phyloP scores from a whole-genome alignment of 2,329 filamentous ascomycete species.

The Cytospora chrysosperma region DNA sequence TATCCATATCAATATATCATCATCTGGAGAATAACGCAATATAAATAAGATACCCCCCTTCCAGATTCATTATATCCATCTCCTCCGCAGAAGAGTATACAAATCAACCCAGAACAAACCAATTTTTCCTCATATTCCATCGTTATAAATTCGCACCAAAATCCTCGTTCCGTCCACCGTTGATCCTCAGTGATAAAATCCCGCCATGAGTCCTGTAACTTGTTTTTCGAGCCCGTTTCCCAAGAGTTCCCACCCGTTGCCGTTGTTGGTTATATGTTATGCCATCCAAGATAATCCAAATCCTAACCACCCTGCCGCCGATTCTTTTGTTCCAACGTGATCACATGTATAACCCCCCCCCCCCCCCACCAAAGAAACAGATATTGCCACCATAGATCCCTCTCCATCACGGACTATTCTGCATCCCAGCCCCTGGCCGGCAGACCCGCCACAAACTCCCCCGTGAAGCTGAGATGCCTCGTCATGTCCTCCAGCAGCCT shows the following conservation, averaged over 20 bases:
- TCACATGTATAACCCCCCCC: background rate
- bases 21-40: background rate
- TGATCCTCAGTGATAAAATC: background rate
- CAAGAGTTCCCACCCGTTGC: background rate
- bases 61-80: too few species aligned
- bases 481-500: slow-evolving; percentile 35
- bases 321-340: background rate
- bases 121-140: background rate
- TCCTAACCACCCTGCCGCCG: background rate
- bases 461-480: slow-evolving; percentile 35
- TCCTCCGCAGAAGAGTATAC: background rate
- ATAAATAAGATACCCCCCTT: too few species aligned
- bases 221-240: background rate
- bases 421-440: slow-evolving; percentile 27
- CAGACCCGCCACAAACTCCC: slow-evolving; percentile 31
- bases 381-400: background rate
- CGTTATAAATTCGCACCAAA: background rate
- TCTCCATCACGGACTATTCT: slow-evolving; percentile 10
- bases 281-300: background rate
- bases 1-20: background rate
- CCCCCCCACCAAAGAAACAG: too few species aligned
- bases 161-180: background rate
- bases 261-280: background rate
- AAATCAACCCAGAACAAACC: background rate
- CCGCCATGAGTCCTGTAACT: background rate